These are phyloP conservation scores for Paramecium tetraurelia DNA, from an alignment of 73 alveolate species.

Conservation along the genomic window DNA sequence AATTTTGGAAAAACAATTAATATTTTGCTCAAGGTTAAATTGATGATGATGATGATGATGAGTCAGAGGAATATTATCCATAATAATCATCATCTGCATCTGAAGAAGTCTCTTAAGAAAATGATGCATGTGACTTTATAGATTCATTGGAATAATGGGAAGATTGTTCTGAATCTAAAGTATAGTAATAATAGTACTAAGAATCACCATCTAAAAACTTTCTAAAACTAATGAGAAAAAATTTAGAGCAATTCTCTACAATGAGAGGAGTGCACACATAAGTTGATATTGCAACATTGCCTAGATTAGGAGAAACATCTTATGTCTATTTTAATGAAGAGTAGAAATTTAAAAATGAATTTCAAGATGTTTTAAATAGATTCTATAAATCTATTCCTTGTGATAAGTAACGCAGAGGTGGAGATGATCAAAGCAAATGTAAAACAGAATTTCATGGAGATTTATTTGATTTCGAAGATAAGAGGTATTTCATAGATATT, in stretches of 20 bases:
- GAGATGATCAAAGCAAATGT: neutral
- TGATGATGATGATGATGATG: slow-evolving; percentile 38
- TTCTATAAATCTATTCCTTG: neutral
- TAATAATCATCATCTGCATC: neutral
- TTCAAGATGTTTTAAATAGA: neutral
- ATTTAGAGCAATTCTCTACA: neutral
- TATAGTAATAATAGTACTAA: neutral
- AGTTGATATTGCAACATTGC: neutral
- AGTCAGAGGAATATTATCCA: slow-evolving; percentile 16
- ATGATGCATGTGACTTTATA: neutral
- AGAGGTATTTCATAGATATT: neutral
- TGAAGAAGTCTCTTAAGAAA: neutral
- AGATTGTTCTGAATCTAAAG: slow-evolving; percentile 2
- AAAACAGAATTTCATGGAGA: slow-evolving; percentile 21
- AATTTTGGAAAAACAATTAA: slow-evolving; percentile 2
- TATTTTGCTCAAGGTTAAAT: neutral
- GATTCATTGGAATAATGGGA: slow-evolving; percentile 39
- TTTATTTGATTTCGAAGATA: neutral
- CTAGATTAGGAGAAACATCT: neutral
- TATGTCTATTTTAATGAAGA: slow-evolving; percentile 18
- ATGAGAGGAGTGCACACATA: neutral
- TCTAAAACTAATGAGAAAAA: neutral
- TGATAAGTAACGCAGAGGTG: neutral
- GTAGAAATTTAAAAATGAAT: neutral
- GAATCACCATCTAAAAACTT: neutral